Evolutionary conservation across 768 basidiomycete species (phyloP), one percentile per base, ranked within the genome.

Genomic region (Clitopilus hobsonii): DNA sequence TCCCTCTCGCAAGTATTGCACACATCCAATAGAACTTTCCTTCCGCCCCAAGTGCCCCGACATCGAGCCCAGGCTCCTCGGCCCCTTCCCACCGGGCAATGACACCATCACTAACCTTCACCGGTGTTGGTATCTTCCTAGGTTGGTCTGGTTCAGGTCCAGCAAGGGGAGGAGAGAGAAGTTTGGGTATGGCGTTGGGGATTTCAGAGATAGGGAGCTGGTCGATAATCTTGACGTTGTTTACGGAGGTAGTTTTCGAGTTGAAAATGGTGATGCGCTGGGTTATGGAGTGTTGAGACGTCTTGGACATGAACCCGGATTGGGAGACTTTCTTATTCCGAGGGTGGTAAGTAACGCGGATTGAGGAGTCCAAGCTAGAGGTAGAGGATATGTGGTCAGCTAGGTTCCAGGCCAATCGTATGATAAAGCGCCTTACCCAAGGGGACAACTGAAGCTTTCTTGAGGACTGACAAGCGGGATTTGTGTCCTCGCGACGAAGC

Each of bases 401-500:
- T n/a, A n/a, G n/a, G n/a, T n/a, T n/a, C n/a, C n/a, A n/a, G n/a
- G n/a, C n/a, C n/a, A n/a, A n/a, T n/a, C n/a, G 7, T 16, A 38
- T 11, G 6, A 18, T 26, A 52, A 14, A 53, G 24, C 18, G 18
- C 61, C 71, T 14, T 60, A 77, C 77, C 77, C 77, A 18, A 79
- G 70, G 6, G 75, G 68, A 63, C 74, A 78, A 47, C 75, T 72
- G 54, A 79, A 79, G 26, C 61, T 73, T 56, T 79, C 77, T 32
- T 73, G 65, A 6, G 75, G 74, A 41, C 72, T 74, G 8, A 78
- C 73, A 11, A 68, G 57, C 1, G 72, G 71, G 5, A 84, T 66
- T 4, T 67, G 53, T 0, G 79, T 76, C 55, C 71, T 74, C 7
- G 83, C 71, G 13, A 84, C 79, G 62, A 81, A 84, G 54, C 76